Evolutionary conservation across 2,329 filamentous ascomycete species (phyloP).

Genomic region (Acrocalymma vagum): DNA sequence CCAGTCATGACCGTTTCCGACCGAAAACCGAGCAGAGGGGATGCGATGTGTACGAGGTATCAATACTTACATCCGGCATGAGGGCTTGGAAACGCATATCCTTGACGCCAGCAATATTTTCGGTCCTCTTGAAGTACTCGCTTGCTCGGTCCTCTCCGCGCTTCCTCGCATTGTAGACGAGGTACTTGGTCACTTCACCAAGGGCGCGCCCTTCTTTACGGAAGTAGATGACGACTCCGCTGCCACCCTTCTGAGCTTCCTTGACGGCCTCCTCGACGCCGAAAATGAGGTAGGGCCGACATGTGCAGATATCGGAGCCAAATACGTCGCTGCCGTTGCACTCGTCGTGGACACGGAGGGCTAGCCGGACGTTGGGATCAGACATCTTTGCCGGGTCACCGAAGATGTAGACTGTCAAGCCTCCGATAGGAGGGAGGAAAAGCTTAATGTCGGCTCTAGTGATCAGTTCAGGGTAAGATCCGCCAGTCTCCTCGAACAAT

Average conservation of each 20-base stretch:
- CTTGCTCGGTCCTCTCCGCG: conserved; percentile 80
- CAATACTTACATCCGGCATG: conserved; percentile 77
- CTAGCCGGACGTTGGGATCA: conserved; percentile 80
- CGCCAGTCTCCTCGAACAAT: conserved; percentile 94
- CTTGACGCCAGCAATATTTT: conserved; percentile 97
- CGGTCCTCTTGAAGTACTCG: conserved; percentile 96
- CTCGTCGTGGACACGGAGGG: conserved; percentile 85
- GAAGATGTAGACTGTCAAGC: conserved; percentile 96
- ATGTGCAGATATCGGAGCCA: conserved; percentile 97
- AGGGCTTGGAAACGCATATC: conserved; percentile 97
- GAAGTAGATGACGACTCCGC: conserved; percentile 97
- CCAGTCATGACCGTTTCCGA: not conserved
- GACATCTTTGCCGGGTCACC: conserved; percentile 95
- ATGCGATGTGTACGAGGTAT: not conserved
- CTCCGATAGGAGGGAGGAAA: conserved; percentile 94
- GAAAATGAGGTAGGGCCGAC: conserved; percentile 93
- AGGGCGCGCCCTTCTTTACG: conserved; percentile 94
- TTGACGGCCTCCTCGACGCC: conserved; percentile 98
- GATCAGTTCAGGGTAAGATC: conserved; percentile 95
- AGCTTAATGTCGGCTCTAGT: conserved; percentile 94
- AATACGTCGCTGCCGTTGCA: conserved; percentile 99
- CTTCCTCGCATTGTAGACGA: conserved; percentile 82
- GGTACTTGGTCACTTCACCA: conserved; percentile 90
- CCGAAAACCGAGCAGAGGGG: not conserved
- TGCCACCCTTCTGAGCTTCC: conserved; percentile 92